Evolutionary conservation across 1,139 yeast species (phyloP).

Genomic region (Lodderomyces jiufengensis): DNA sequence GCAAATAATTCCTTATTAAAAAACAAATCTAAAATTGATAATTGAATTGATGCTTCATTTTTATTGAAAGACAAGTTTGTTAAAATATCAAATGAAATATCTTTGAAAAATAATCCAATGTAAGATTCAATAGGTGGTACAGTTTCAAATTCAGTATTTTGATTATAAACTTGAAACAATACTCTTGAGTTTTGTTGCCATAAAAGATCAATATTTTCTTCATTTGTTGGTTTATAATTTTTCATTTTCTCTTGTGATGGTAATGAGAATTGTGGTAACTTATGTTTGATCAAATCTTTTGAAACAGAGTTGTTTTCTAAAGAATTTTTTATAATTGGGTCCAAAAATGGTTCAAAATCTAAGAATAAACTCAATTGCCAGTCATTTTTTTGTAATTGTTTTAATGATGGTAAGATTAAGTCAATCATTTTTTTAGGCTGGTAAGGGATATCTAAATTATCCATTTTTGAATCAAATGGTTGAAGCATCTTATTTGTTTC

Average conservation of each 20-base stretch:
- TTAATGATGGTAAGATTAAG: slow-evolving; percentile 55
- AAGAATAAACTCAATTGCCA: slow-evolving; percentile 33
- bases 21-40: slow-evolving; percentile 70
- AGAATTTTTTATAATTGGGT: slow-evolving; percentile 36
- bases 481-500: slow-evolving; percentile 25
- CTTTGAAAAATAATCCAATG: slow-evolving; percentile 61
- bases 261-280: slow-evolving; percentile 43
- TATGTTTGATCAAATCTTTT: slow-evolving; percentile 39
- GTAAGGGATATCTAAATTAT: slow-evolving; percentile 46
- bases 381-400: slow-evolving; percentile 26
- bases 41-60: slow-evolving; percentile 80
- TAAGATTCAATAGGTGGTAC: slow-evolving; percentile 66
- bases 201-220: slow-evolving; percentile 34
- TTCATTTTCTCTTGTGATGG: slow-evolving; percentile 43
- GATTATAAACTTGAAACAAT: slow-evolving; percentile 62
- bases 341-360: slow-evolving; percentile 28
- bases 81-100: slow-evolving; percentile 69
- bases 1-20: slow-evolving; percentile 72
- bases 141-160: slow-evolving; percentile 54
- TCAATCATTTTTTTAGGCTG: slow-evolving; percentile 48
- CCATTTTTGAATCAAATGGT: slow-evolving; percentile 38
- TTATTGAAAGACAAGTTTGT: slow-evolving; percentile 85
- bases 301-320: slow-evolving; percentile 38
- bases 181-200: slow-evolving; percentile 53
- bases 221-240: slow-evolving; percentile 20